Evolutionary conservation across 352 stramenopile genomes (phyloP).

Genomic region (Phytophthora vignae): DNA sequence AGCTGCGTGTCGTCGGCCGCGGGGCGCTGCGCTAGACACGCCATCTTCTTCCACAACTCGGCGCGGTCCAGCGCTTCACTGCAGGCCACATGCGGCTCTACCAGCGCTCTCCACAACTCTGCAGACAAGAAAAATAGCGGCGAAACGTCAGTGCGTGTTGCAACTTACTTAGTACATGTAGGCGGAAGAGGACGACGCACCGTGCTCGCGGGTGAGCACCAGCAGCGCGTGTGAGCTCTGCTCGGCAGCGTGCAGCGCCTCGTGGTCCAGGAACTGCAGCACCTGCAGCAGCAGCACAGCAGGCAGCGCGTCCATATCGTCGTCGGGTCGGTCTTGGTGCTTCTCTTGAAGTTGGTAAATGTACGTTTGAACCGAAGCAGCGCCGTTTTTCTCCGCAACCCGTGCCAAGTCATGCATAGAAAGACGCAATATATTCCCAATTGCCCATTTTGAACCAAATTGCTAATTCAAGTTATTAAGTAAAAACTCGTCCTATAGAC

Average conservation of each 20-base stretch:
- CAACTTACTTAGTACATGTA: neutral
- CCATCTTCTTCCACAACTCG: slow-evolving; percentile 57
- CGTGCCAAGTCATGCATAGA: neutral
- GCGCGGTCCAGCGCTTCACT: slow-evolving; percentile 23
- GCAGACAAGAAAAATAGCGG: slow-evolving; percentile 20
- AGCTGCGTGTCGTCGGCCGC: slow-evolving; percentile 48
- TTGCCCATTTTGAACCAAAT: no score
- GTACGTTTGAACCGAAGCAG: slow-evolving; percentile 17
- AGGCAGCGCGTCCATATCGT: slow-evolving; percentile 52
- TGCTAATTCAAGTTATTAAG: no score
- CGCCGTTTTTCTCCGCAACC: neutral
- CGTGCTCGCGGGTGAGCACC: slow-evolving; percentile 45
- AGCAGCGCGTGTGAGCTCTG: slow-evolving; percentile 44
- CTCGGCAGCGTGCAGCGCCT: slow-evolving; percentile 60
- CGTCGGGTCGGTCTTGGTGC: neutral
- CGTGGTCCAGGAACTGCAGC: slow-evolving; percentile 65
- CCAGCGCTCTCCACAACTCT: slow-evolving; percentile 60
- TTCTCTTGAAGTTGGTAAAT: slow-evolving; percentile 48
- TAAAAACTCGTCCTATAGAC: no score
- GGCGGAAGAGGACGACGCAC: slow-evolving; percentile 27
- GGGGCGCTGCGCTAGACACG: slow-evolving; percentile 51
- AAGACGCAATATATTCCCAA: no score
- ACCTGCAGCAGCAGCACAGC: slow-evolving; percentile 56
- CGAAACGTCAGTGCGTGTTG: slow-evolving; percentile 10
- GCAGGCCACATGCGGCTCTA: slow-evolving; percentile 32